Percentiles rank a stretch among this genome's conserved stretches.
phyloP scores from a whole-genome alignment of 129 eudicot species.

The Daucus carota region DH1_v3.0 NC_030386.2:40490001-40490500 shows the following conservation, averaged over 20 bases:
- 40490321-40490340: constrained; percentile 49
- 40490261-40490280: constrained; percentile 58
- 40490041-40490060: constrained; percentile 58
- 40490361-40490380: constrained; percentile 58
- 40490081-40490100: constrained; percentile 50
- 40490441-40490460: constrained; percentile 64
- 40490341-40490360: constrained; percentile 52
- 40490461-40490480: constrained; percentile 49
- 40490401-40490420: constrained; percentile 49
- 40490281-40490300: constrained; percentile 59
- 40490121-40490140: constrained; percentile 53
- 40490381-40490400: constrained; percentile 67
- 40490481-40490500: constrained; percentile 68
- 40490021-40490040: constrained; percentile 61
- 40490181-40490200: constrained; percentile 51
- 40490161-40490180: constrained; percentile 60
- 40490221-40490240: constrained; percentile 72
- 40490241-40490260: constrained; percentile 61
- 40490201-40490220: constrained; percentile 57
- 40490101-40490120: constrained; percentile 54
- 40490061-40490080: constrained; percentile 56
- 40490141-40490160: constrained; percentile 69
- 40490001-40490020: constrained; percentile 64
- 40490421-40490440: constrained; percentile 67
- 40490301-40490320: constrained; percentile 51